Base-by-base conservation (phyloP, 495 filamentous ascomycete genomes). In the Penicillium parvum region DNA sequence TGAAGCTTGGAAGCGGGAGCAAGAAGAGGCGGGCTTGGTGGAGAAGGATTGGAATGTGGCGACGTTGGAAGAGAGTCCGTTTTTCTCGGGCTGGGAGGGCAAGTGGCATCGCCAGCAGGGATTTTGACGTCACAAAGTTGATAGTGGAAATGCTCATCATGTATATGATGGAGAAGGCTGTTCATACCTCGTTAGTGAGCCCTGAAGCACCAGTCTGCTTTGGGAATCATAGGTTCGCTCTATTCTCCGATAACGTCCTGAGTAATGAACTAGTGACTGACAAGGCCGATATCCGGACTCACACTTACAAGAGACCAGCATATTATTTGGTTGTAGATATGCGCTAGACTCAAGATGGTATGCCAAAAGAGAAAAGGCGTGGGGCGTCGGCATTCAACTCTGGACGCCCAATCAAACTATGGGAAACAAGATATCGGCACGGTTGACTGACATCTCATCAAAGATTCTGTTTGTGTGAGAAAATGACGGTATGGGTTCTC, bases 291-390 rank as follows among this genome's bases (percentile, higher is more conserved):
- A n/a, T n/a, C n/a, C n/a, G n/a, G n/a, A n/a, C n/a, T n/a, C n/a
- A n/a, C n/a, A n/a, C n/a, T n/a, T n/a, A n/a, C n/a, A n/a, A n/a
- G n/a, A n/a, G n/a, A n/a, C n/a, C n/a, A n/a, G n/a, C n/a, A n/a
- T n/a, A n/a, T n/a, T n/a, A n/a, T 7, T 15, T 5, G 9, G 9
- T 30, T 30, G 12, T 15, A 30, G 28, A 15, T 14, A 12, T 5
- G 27, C 12, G 15, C 39, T 42, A 42, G 12, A 25, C 39, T 19
- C 39, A 42, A 33, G 0, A 11, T 7, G 12, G 39, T 14, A 42
- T 32, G 14, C 32, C 7, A 9, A 11, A 8, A 17, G 39, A 42
- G 39, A 42, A 25, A 42, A 15, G 32, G 39, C 15, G 39, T 42
- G 39, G 39, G 25, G 28, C 8, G 11, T 10, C 7, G 14, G 10